A percentile compares a stretch with the other conserved stretches of the same genome.
These are phyloP conservation scores for Dacryopinax spathularia DNA, from an alignment of 768 basidiomycete genomes.

Conservation along the genomic window DNA sequence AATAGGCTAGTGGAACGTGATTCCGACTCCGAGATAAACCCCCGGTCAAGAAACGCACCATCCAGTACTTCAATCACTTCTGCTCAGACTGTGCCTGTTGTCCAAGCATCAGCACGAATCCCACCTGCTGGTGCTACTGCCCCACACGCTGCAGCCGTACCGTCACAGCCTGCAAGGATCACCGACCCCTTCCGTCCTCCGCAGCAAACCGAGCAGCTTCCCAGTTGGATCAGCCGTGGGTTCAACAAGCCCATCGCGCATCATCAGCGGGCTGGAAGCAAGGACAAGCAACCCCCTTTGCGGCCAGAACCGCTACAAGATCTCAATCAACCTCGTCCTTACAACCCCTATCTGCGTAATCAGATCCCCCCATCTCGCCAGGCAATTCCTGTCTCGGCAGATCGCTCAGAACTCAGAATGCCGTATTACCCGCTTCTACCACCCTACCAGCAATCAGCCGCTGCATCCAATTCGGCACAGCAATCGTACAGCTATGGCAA, in stretches of 20 bases:
- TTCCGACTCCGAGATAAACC: no score
- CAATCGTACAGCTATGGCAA: background rate
- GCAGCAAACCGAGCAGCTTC: background rate
- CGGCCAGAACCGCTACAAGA: background rate
- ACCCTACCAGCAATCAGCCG: no score
- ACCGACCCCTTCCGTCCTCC: background rate
- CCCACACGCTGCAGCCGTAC: no score
- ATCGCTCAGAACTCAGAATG: no score
- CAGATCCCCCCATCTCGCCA: background rate
- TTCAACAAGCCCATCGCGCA: background rate
- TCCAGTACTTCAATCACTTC: no score
- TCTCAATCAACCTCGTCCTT: background rate
- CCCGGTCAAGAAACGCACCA: no score
- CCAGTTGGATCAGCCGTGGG: background rate
- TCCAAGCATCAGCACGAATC: no score
- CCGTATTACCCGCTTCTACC: no score
- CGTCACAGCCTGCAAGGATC: background rate
- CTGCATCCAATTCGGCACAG: background rate
- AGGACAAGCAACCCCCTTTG: background rate
- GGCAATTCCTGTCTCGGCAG: background rate
- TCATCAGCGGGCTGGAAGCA: background rate
- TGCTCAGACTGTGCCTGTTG: no score
- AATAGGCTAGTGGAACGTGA: no score
- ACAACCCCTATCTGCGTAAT: background rate
- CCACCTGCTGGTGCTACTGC: no score